Evolutionary conservation across 768 basidiomycete genomes (phyloP), one percentile per base, ranked within the genome.

Genomic region (Lentinula boryana): DNA sequence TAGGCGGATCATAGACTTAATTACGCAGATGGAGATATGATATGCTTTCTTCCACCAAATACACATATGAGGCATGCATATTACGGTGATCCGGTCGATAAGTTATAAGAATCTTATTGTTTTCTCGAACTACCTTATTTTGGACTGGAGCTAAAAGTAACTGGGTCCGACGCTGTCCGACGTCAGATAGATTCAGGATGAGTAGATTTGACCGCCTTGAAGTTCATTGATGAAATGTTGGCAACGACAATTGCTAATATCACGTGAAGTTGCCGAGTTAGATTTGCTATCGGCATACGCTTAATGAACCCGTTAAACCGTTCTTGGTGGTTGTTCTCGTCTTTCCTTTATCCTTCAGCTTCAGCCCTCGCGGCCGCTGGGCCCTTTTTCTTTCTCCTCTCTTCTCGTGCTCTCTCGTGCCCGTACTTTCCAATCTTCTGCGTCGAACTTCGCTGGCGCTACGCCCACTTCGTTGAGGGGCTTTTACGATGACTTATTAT

Each of bases 401-500:
- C 69, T 68, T 71, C 69, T 76, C 78, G 80, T 50, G 32, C 46
- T 50, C 44, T 27, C 21, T 49, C n/a, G 15, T 60, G 23, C 60
- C 46, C 13, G 21, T 21, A 48, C 10, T 18, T 44, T 54, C 32
- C 27, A 31, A 16, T 44, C 33, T 21, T 36, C 53, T 41, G 38
- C 46, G 41, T 48, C 51, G 15, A 61, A 16, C 41, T 49, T 48
- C 60, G 31, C 52, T 32, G 59, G 61, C 61, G 60, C 59, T 43
- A 27, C 16, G 40, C 36, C 59, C 41, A 43, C 49, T 51, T 52
- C 18, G 16, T 60, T 50, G 64, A 56, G 50, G 41, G 62, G 50
- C 63, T 66, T 63, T 63, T 63, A 62, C 69, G 68, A 88, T 86
- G 86, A 75, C 52, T 52, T 52, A 84, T 67, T 82, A 83, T 72